phyloP scores from a whole-genome alignment of 805 yeast genomes.

The Pichia eremophila region DNA sequence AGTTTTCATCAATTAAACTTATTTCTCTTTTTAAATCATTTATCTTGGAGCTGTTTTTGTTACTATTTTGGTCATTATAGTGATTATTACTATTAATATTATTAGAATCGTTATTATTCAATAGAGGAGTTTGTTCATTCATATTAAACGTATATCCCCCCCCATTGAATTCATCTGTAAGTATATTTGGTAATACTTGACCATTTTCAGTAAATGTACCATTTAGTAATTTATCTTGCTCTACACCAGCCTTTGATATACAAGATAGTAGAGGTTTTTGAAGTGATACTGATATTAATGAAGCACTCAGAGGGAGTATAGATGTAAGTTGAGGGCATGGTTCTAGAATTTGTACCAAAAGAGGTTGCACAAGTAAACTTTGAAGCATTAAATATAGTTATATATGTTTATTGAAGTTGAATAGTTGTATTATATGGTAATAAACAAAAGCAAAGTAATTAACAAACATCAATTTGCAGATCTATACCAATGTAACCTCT shows the following conservation, averaged over 20 bases:
- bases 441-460: too few species aligned
- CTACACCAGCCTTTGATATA: constrained; percentile 7
- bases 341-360: constrained; percentile 21
- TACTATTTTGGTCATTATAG: background rate
- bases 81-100: background rate
- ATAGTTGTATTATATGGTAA: too few species aligned
- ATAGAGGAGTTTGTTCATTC: background rate
- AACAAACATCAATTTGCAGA: too few species aligned
- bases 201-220: background rate
- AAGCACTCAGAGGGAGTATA: constrained; percentile 21
- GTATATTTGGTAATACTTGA: background rate
- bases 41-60: background rate
- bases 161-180: background rate
- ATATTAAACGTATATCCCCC: background rate
- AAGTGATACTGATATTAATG: constrained; percentile 20
- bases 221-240: background rate
- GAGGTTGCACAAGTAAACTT: constrained; percentile 4
- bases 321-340: constrained; percentile 20
- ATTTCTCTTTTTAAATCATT: background rate
- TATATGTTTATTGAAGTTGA: background rate
- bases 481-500: too few species aligned
- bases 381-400: background rate
- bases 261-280: constrained; percentile 26
- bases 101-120: background rate
- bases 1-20: constrained; percentile 8